Evolutionary conservation across 805 yeast genomes (phyloP), one percentile per base, ranked within the genome.

Genomic region (Sugiyamaella lignohabitans): DNA sequence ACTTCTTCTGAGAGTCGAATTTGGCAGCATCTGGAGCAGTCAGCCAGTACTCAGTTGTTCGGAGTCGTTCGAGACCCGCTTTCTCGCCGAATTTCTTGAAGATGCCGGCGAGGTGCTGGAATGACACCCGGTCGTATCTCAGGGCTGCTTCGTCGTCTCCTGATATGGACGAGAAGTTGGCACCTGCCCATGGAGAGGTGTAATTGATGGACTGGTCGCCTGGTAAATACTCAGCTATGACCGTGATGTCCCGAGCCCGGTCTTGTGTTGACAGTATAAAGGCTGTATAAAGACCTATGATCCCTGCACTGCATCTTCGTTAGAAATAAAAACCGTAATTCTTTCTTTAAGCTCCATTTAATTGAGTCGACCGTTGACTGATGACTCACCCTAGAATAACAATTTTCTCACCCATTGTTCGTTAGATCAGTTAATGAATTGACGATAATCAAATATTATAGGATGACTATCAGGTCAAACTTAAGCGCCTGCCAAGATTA

Each of bases 171-270:
- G 80, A 73, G 57, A 77, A 78, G 58, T 78, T 78, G 5, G 79
- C 82, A 21, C 83, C 83, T 1, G 95, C 95, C 76, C 83, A 82
- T 0, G 95, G 95, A 0, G 89, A 82, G 1, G 95, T 80, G 62
- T 82, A 86, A 42, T 76, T 70, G 48, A 76, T 76, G 3, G 87
- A 79, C 53, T 78, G 82, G 58, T 86, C 95, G 3, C 94, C 95
- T 2, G 95, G 94, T 34, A 81, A 62, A 55, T 73, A 75, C 57
- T 82, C 76, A 5, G 86, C 91, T 17, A 81, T 55, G 1, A 85
- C 73, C 3, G 76, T 70, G 51, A 86, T 74, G 4, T 74, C 64
- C 1, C 59, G 46, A 22, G 55, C 58, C 2, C 70, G 68, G 8
- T 65, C 65, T 11, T 69, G 63, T 21, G 71, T 69, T 29, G 78